Base-by-base conservation (phyloP, 352 stramenopile species). In the Peronospora belbahrii region DNA sequence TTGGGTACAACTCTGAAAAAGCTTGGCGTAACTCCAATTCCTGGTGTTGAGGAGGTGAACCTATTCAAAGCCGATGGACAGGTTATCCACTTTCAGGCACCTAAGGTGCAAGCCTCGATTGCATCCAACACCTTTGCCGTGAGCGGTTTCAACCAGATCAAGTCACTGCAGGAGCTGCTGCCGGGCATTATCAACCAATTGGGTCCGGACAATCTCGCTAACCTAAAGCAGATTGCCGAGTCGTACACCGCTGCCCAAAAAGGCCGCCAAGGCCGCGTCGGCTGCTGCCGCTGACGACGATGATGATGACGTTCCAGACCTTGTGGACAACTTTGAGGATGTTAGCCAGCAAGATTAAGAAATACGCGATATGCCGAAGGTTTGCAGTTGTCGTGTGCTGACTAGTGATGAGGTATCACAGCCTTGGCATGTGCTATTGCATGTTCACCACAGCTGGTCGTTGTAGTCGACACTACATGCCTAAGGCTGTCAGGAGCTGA, bases 41-140 rank as follows among this genome's bases (percentile, higher is more conserved):
- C 95, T 19, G 96, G 88, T 50, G 97, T 99, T 46, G 95, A 99
- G 69, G 96, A 99, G 69, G 96, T 99, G 34, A 99, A 99, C 75
- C 90, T 99, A 59, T 99, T 99, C 86, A 98, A 98, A 82, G 88
- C 97, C 6, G 96, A 99, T 52, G 95, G 95, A 61, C 96, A 97
- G 62, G 95, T 99, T 14, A 98, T 99, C 69, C 95, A 99, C 70
- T 99, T 99, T 63, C 74, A 88, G 43, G 88, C 83, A 62, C 96
- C 96, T 28, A 99, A 99, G 85, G 95, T 99, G 35, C 95, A 99
- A 72, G 95, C 95, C 39, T 95, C 94, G 30, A 97, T 99, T 67
- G 70, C 77, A 20, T 94, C 95, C 55, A 99, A 99, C 79, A 99
- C 96, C 42, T 99, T 97, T 77, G 96, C 98, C 33, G 92, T 99